Percentiles rank a stretch among this genome's conserved stretches.
Evolutionary conservation across 495 filamentous ascomycete species (phyloP).

Genomic region (Podospora pseudocomata): DNA sequence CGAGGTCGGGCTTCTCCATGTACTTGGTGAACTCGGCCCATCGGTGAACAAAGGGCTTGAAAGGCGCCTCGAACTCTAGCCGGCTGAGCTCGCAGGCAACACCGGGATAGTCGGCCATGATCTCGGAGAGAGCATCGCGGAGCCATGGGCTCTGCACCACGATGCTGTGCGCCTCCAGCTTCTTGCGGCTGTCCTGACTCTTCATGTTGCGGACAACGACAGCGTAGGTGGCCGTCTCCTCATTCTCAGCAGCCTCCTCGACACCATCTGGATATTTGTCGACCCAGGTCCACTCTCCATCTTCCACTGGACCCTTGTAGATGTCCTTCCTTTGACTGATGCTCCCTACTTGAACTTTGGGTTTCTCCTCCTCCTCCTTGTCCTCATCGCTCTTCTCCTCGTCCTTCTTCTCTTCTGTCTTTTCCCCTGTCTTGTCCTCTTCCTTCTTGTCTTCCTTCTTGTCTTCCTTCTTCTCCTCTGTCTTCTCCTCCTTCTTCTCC

Average conservation of each 20-base stretch:
- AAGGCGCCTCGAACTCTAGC: conserved; percentile 57
- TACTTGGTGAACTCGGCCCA: conserved; percentile 55
- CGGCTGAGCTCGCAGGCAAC: conserved; percentile 58
- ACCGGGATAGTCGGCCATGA: conserved; percentile 61
- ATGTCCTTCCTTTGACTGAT: conserved; percentile 37
- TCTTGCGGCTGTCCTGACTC: conserved; percentile 53
- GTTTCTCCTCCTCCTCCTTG: conserved; percentile 18
- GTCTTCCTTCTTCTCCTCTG: conserved; percentile 3
- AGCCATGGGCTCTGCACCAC: conserved; percentile 62
- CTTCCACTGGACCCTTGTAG: conserved; percentile 35
- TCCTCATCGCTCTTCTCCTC: conserved; percentile 14
- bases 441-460: conserved; percentile 9
- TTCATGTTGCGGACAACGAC: conserved; percentile 35
- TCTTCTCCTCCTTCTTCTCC: neutral
- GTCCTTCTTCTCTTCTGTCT: conserved; percentile 10
- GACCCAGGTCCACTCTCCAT: conserved; percentile 39
- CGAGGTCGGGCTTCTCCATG: conserved; percentile 44
- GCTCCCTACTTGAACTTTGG: conserved; percentile 28
- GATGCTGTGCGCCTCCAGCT: conserved; percentile 58
- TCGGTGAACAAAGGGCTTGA: conserved; percentile 63
- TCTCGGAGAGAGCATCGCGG: conserved; percentile 52
- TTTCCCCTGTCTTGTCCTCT: conserved; percentile 7
- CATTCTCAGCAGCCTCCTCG: conserved; percentile 38
- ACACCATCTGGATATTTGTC: conserved; percentile 38
- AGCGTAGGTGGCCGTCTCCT: conserved; percentile 35